A percentile compares a stretch with the other conserved stretches of the same genome.
Conservation (phyloP, 345 rosid genomes). For the Hibiscus trionum region DNA sequence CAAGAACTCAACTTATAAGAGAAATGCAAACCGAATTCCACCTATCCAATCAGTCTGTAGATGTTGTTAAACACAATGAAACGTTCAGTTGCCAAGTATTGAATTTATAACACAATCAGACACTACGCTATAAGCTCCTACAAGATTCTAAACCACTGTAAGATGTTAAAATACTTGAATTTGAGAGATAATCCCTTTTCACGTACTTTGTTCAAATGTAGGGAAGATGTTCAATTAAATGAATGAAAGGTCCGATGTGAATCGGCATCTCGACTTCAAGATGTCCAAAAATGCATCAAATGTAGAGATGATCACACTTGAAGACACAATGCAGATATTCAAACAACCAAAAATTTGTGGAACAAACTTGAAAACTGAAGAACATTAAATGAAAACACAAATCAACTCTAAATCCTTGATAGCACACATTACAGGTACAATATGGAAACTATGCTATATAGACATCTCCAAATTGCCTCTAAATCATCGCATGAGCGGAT, state of each 20-base stretch:
- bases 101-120: conserved; percentile 5
- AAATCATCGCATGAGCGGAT: no score
- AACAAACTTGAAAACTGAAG: background rate
- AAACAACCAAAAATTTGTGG: background rate
- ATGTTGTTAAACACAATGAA: conserved; percentile 5
- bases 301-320: background rate
- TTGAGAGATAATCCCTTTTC: background rate
- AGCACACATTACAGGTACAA: background rate
- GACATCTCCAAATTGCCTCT: no score
- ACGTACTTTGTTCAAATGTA: background rate
- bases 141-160: background rate
- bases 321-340: background rate
- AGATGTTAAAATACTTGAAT: background rate
- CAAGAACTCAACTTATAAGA: conserved; percentile 5
- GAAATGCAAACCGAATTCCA: conserved; percentile 7
- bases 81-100: conserved; percentile 2
- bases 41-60: conserved; percentile 21
- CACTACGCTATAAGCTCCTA: background rate
- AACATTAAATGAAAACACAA: background rate
- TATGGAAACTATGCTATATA: background rate
- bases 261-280: background rate
- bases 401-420: background rate
- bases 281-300: background rate
- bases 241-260: background rate
- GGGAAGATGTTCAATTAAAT: background rate